phyloP scores from a whole-genome alignment of 2,329 filamentous ascomycete genomes.

The Xenosphaeropsis pyriputrescens region DNA sequence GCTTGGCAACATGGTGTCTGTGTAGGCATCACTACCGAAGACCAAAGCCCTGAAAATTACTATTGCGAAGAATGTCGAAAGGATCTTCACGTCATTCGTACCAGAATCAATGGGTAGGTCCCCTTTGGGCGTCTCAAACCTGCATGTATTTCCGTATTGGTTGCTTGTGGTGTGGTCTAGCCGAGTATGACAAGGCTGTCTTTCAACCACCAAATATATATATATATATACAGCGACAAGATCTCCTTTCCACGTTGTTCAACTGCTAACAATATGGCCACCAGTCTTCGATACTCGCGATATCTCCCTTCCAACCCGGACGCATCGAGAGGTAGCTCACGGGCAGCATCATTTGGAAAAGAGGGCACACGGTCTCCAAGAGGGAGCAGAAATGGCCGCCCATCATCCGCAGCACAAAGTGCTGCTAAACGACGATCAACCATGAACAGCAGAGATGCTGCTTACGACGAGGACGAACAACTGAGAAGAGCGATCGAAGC shows the following conservation, averaged over 20 bases:
- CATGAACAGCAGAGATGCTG: slow-evolving; percentile 92
- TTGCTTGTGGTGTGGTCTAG: no score
- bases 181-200: no score
- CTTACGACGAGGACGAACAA: slow-evolving; percentile 89
- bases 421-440: slow-evolving; percentile 72
- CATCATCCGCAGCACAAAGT: slow-evolving; percentile 21
- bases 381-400: slow-evolving; percentile 38
- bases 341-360: slow-evolving; percentile 51
- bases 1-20: slow-evolving; percentile 99
- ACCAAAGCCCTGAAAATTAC: slow-evolving; percentile 88
- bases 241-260: no score
- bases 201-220: no score
- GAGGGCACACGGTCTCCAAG: slow-evolving; percentile 40
- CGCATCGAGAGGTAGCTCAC: slow-evolving; percentile 38
- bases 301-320: slow-evolving; percentile 43
- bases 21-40: slow-evolving; percentile 91
- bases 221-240: no score
- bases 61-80: slow-evolving; percentile 93
- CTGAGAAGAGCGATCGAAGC: slow-evolving; percentile 83
- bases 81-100: slow-evolving; percentile 75
- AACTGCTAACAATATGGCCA: slow-evolving; percentile 22
- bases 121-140: slow-evolving; percentile 7
- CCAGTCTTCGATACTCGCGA: slow-evolving; percentile 50
- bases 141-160: no score
- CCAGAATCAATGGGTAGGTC: slow-evolving; percentile 71